Percentiles rank a stretch among this genome's conserved stretches.
Evolutionary conservation across 2,329 filamentous ascomycete species (phyloP).

Genomic region (Fusarium penzigii): DNA sequence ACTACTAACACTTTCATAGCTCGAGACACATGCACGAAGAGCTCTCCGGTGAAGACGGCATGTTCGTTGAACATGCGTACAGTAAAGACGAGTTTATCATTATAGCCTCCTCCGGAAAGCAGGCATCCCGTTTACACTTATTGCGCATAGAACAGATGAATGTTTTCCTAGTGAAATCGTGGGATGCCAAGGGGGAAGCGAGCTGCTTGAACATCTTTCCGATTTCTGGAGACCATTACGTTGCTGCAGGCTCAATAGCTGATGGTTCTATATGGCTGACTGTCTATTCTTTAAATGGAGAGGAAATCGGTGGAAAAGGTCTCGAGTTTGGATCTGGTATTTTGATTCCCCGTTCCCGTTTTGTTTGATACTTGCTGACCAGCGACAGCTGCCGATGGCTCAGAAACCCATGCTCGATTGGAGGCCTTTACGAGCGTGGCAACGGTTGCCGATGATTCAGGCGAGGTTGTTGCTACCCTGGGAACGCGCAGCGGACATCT

Average conservation of each 20-base stretch:
- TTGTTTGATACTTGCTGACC: constrained; percentile 4
- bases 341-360: neutral
- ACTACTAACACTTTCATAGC: constrained; percentile 22
- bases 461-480: constrained; percentile 38
- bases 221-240: constrained; percentile 25
- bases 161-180: constrained; percentile 31
- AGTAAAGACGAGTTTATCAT: constrained; percentile 41
- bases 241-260: constrained; percentile 38
- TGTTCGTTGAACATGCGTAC: constrained; percentile 45
- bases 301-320: constrained; percentile 14
- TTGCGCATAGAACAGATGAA: constrained; percentile 38
- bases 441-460: constrained; percentile 28
- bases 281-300: constrained; percentile 31
- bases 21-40: constrained; percentile 35
- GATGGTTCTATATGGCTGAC: constrained; percentile 37
- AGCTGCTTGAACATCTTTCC: constrained; percentile 46
- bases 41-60: constrained; percentile 29
- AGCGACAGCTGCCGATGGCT: neutral
- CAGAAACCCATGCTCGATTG: constrained; percentile 10
- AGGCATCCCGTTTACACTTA: constrained; percentile 41
- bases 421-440: constrained; percentile 52
- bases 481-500: constrained; percentile 57
- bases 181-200: constrained; percentile 47
- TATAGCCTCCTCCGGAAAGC: constrained; percentile 42
- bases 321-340: constrained; percentile 18